Percentiles rank a stretch among this genome's conserved stretches.
Conservation (phyloP, 106 monocot genomes). For the Apostasia shenzhenica region DNA sequence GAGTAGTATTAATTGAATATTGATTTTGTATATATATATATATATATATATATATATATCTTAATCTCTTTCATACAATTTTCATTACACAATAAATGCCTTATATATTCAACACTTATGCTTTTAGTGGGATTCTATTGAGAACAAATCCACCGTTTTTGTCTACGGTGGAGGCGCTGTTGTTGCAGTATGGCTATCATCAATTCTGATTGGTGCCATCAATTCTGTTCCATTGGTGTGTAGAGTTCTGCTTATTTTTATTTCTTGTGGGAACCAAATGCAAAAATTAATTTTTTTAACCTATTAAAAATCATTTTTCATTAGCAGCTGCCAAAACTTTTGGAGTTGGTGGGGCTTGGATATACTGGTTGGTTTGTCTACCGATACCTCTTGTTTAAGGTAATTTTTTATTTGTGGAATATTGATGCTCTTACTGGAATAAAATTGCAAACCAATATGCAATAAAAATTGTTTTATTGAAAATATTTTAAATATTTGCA, state of each 20-base stretch:
- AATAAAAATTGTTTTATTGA: too few species aligned
- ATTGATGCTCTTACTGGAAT: too few species aligned
- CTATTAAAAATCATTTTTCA: neutral
- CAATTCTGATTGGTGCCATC: slow-evolving; percentile 77
- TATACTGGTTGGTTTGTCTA: slow-evolving; percentile 95
- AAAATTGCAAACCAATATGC: too few species aligned
- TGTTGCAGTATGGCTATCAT: slow-evolving; percentile 86
- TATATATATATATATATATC: too few species aligned
- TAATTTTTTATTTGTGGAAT: slow-evolving; percentile 11
- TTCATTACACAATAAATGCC: neutral
- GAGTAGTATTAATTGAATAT: too few species aligned
- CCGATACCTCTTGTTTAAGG: slow-evolving; percentile 94
- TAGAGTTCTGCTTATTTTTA: neutral
- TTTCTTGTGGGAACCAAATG: too few species aligned
- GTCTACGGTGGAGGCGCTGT: slow-evolving; percentile 93
- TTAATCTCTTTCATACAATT: neutral
- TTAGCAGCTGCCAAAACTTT: slow-evolving; percentile 66
- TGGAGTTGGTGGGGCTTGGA: slow-evolving; percentile 91
- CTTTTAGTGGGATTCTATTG: slow-evolving; percentile 81
- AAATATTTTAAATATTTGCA: too few species aligned
- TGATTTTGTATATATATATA: too few species aligned
- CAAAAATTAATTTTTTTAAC: neutral
- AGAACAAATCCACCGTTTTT: slow-evolving; percentile 85
- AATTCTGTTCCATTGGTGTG: slow-evolving; percentile 89
- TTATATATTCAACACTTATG: neutral